These are phyloP conservation scores for Nannochloris sp. DNA, from an alignment of 139 green algal genomes.

Conservation along the genomic window DNA sequence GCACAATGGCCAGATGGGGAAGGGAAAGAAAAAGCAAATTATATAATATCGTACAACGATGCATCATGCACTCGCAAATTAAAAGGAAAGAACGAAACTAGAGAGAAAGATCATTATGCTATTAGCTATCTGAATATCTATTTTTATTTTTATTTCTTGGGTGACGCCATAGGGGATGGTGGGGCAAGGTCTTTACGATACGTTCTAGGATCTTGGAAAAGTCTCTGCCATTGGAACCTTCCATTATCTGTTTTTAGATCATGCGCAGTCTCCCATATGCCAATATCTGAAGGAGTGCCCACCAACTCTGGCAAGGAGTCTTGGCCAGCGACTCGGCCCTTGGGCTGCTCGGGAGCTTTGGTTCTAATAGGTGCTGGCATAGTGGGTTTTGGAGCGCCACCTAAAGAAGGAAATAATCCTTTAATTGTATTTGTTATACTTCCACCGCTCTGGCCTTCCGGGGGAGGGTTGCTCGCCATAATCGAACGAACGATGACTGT, in stretches of 20 bases:
- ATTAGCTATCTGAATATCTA: too few species aligned
- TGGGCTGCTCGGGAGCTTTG: too few species aligned
- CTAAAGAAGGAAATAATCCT: too few species aligned
- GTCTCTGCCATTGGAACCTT: neutral
- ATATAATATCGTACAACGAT: neutral
- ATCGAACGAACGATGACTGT: too few species aligned
- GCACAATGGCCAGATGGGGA: too few species aligned
- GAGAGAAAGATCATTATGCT: neutral
- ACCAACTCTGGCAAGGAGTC: slow-evolving; percentile 9
- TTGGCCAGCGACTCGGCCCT: neutral
- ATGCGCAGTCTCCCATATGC: slow-evolving; percentile 3
- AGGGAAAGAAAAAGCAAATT: neutral
- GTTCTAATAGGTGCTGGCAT: too few species aligned
- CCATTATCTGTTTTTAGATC: neutral
- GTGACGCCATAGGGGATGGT: neutral
- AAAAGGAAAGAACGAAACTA: neutral
- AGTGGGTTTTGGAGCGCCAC: too few species aligned
- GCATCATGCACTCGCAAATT: neutral
- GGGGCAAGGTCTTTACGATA: neutral
- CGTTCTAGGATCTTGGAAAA: slow-evolving; percentile 3
- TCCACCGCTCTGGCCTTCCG: too few species aligned
- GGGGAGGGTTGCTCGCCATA: too few species aligned
- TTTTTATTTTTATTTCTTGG: neutral
- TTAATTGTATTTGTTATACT: too few species aligned
- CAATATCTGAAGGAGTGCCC: neutral